Percentiles rank a stretch among this genome's conserved stretches.
phyloP scores from a whole-genome alignment of 208 protist species.

The Trypanosoma congolense region DNA sequence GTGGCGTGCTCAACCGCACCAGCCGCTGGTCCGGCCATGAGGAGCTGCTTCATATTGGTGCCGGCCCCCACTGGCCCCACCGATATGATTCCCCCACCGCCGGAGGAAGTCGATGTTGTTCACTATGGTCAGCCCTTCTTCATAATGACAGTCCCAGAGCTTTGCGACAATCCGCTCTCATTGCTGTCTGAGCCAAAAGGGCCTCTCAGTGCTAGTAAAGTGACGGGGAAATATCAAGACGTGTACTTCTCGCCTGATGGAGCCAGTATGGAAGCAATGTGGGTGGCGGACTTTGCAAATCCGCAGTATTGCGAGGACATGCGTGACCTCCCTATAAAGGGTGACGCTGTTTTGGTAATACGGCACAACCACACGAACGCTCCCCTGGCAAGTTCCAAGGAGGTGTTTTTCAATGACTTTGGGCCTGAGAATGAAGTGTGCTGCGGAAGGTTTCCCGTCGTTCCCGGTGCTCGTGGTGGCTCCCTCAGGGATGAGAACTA shows the following conservation, averaged over 20 bases:
- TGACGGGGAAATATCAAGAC: conserved; percentile 67
- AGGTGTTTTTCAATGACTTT: conserved; percentile 81
- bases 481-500: conserved; percentile 48
- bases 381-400: conserved; percentile 55
- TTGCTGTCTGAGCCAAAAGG: conserved; percentile 67
- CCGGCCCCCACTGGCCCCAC: conserved; percentile 59
- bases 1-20: conserved; percentile 53
- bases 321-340: conserved; percentile 75
- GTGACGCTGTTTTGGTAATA: conserved; percentile 61
- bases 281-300: conserved; percentile 70
- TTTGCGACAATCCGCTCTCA: conserved; percentile 68
- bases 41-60: conserved; percentile 68
- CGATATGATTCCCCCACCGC: conserved; percentile 61
- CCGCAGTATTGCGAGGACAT: conserved; percentile 79
- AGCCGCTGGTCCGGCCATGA: conserved; percentile 48
- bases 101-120: conserved; percentile 78
- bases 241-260: conserved; percentile 85
- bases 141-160: conserved; percentile 67
- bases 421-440: conserved; percentile 78
- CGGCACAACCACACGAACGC: conserved; percentile 76
- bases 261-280: conserved; percentile 54
- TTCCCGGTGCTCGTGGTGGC: conserved; percentile 34
- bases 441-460: conserved; percentile 36
- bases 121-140: conserved; percentile 89
- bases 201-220: conserved; percentile 52